phyloP scores from a whole-genome alignment of 73 alveolate species.

The Paramecium pentaurelia region DNA sequence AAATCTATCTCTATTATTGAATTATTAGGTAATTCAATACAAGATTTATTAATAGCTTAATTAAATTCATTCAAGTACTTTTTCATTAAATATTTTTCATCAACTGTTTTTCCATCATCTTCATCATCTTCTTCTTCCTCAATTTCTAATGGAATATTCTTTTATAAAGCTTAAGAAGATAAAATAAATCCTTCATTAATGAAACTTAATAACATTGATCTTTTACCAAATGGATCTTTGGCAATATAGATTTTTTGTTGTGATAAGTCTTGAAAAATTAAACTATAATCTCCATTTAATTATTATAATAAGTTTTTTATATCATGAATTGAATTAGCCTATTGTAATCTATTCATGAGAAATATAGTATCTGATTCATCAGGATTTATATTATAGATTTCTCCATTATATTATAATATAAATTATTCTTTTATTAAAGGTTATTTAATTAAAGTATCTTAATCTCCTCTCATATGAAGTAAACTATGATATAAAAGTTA shows the following conservation, averaged over 20 bases:
- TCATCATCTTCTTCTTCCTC: conserved; percentile 59
- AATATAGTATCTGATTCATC: conserved; percentile 45
- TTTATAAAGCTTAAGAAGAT: conserved; percentile 47
- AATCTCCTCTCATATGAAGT: conserved; percentile 81
- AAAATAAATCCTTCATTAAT: conserved; percentile 55
- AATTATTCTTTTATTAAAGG: conserved; percentile 66
- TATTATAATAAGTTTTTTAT: not conserved
- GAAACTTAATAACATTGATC: conserved; percentile 78
- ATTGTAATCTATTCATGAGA: not conserved
- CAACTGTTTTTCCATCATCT: conserved; percentile 48
- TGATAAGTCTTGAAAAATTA: conserved; percentile 74
- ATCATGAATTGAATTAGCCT: not conserved
- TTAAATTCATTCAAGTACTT: conserved; percentile 48
- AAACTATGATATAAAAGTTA: conserved; percentile 43
- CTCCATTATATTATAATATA: conserved; percentile 87
- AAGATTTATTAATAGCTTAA: conserved; percentile 6
- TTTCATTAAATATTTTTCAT: conserved; percentile 54
- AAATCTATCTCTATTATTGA: conserved; percentile 69
- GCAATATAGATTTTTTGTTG: conserved; percentile 67
- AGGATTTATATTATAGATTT: conserved; percentile 68
- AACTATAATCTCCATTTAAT: conserved; percentile 83
- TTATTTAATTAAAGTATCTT: conserved; percentile 49
- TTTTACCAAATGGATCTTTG: conserved; percentile 92
- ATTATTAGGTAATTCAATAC: conserved; percentile 72
- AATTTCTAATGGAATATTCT: conserved; percentile 12